Base-by-base conservation (phyloP, 208 protist genomes). In the Leishmania guyanensis region DNA sequence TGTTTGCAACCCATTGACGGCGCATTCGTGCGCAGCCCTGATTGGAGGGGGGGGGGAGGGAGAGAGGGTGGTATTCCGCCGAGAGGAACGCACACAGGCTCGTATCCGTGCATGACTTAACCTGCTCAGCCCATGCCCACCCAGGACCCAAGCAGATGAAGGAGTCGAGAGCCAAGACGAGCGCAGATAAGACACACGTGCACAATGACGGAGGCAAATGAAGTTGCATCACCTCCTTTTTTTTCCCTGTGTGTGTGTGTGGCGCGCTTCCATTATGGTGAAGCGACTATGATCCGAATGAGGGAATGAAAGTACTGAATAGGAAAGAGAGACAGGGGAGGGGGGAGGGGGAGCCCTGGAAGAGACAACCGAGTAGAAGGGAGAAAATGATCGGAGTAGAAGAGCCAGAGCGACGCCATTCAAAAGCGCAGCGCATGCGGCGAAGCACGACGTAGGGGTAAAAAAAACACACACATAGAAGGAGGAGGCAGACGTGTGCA, bases 201-300 rank as follows among this genome's bases (percentile, higher is more conserved):
- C 36, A 39, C 72, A 48, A 64, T 73, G 51, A 83, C 80, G 82
- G 3, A 46, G 64, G 77, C 43, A 70, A 83, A 77, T 62, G 77
- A 29, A 20, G 48, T 29, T 46, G 33, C 33, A 50, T 26, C 3
- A 17, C 56, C 26, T 58, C 54, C 36, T 39, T 2, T 6, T 5
- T 2, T 6, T 1, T 20, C 51, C 68, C 22, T 29, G 43, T 79
- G 26, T 22, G 51, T 46, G 36, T 39, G 36, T 39, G 36, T 39
- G 36, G 36, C 51, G 8, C 39, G 14, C 6, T 20, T n/a, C 65
- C 69, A 54, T 17, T n/a, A 65, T 65, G 60, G 60, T 16, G n/a
- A 10, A 10, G 60, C 29, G 17, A 16, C 10, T 9, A 10, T 17
- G n/a, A 29, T 22, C 56, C 3, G 22, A 10, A 17, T 0, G 22